Conservation (phyloP, 2,329 filamentous ascomycete genomes). For the Penicillium concentricum region DNA sequence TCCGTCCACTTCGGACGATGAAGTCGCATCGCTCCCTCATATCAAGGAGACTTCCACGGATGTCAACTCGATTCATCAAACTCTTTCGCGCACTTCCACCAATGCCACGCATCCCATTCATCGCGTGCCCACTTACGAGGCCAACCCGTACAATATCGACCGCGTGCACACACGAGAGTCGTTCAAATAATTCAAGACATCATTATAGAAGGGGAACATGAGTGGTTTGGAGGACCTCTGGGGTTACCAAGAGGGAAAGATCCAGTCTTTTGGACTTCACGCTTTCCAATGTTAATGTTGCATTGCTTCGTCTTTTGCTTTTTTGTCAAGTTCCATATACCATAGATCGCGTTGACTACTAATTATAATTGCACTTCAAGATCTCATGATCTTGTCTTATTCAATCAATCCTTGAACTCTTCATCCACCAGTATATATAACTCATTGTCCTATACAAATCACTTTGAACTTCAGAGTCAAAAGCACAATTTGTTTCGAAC, state of each 20-base stretch:
- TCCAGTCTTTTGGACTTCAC: neutral
- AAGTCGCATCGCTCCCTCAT: neutral
- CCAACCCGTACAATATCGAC: constrained; percentile 20
- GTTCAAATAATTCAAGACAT: constrained; percentile 12
- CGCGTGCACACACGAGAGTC: constrained; percentile 21
- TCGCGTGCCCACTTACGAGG: constrained; percentile 21
- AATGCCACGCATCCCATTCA: constrained; percentile 7
- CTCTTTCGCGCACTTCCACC: constrained; percentile 10
- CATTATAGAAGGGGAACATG: neutral
- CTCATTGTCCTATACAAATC: neutral
- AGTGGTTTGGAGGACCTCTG: neutral
- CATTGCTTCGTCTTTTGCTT: neutral
- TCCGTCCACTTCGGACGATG: neutral
- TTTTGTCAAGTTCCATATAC: neutral
- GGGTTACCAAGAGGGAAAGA: neutral
- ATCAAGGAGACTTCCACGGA: constrained; percentile 18
- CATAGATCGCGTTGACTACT: constrained; percentile 1
- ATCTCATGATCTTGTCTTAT: neutral
- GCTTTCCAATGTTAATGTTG: neutral
- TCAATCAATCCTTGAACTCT: neutral
- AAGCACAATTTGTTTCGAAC: neutral
- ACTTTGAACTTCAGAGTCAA: too few relatives aligned
- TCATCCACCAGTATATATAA: neutral
- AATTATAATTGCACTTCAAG: constrained; percentile 2
- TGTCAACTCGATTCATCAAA: constrained; percentile 11